A percentile compares a stretch with the other conserved stretches of the same genome.
Evolutionary conservation across 164 flowering plant species (phyloP).

Genomic region (Buxus sempervirens): DNA sequence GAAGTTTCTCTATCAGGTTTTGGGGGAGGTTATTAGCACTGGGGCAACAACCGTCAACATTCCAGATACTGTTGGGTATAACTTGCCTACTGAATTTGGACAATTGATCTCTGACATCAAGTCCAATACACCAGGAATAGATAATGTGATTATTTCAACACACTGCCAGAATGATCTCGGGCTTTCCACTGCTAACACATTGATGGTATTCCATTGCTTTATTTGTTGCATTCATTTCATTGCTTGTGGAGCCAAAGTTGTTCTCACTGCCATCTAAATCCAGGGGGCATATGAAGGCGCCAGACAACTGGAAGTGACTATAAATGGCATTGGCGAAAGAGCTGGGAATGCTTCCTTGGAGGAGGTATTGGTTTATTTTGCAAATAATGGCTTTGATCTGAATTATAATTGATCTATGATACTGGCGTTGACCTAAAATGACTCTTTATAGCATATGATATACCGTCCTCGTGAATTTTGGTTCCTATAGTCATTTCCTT

Average conservation of each 20-base stretch:
- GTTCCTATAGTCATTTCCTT: no score
- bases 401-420: no score
- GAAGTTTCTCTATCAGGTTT: slow-evolving; percentile 74
- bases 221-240: not conserved
- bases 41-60: slow-evolving; percentile 99
- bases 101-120: slow-evolving; percentile 82
- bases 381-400: not conserved
- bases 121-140: slow-evolving; percentile 84
- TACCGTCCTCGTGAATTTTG: no score
- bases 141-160: slow-evolving; percentile 88
- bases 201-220: slow-evolving; percentile 49
- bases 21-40: slow-evolving; percentile 88
- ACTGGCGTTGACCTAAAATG: no score
- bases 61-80: slow-evolving; percentile 94
- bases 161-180: slow-evolving; percentile 99
- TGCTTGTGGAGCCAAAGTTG: not conserved
- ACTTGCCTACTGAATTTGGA: slow-evolving; percentile 71
- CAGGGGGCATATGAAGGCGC: slow-evolving; percentile 95
- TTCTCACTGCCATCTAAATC: slow-evolving; percentile 24
- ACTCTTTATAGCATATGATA: no score
- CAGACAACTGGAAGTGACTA: slow-evolving; percentile 86
- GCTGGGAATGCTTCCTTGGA: slow-evolving; percentile 99
- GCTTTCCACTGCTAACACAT: slow-evolving; percentile 88
- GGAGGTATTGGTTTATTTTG: slow-evolving; percentile 50
- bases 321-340: slow-evolving; percentile 98